These are phyloP conservation scores for Thozetella sp. DNA, from an alignment of 495 filamentous ascomycete genomes.

Conservation along the genomic window DNA sequence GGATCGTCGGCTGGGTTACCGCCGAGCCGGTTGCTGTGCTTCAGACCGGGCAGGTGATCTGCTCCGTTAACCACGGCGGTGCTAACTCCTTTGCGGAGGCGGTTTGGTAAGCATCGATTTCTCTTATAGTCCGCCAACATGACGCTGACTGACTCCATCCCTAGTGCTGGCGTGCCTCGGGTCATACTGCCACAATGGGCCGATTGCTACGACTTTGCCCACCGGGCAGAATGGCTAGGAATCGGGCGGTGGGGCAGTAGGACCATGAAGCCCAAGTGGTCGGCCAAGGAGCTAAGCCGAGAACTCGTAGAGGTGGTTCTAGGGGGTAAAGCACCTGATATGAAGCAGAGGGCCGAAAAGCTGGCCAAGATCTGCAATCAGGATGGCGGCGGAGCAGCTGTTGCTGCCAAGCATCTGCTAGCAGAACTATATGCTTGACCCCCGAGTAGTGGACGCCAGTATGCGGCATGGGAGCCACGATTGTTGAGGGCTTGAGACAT, in stretches of 20 bases:
- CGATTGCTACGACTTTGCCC: conserved; percentile 48
- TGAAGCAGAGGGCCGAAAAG: background rate
- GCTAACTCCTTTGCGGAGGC: conserved; percentile 34
- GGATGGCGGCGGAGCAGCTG: background rate
- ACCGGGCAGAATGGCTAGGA: conserved; percentile 43
- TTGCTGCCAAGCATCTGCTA: background rate
- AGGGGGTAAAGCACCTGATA: background rate
- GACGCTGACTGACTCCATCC: background rate
- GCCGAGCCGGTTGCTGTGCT: conserved; percentile 27
- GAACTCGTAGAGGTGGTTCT: background rate
- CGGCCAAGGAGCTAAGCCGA: background rate
- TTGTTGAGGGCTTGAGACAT: too few species aligned
- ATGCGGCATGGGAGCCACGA: too few species aligned
- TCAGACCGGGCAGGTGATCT: conserved; percentile 24
- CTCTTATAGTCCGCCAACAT: background rate
- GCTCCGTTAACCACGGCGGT: conserved; percentile 35
- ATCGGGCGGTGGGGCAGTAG: conserved; percentile 25
- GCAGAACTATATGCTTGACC: background rate
- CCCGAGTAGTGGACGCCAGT: too few species aligned
- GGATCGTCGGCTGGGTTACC: conserved; percentile 26
- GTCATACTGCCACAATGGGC: conserved; percentile 48
- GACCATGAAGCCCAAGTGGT: background rate
- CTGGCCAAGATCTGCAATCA: background rate
- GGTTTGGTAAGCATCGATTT: conserved; percentile 21
- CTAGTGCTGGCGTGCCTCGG: conserved; percentile 44